Conservation (phyloP, 2,329 filamentous ascomycete genomes). For the Monosporascus sp. region DNA sequence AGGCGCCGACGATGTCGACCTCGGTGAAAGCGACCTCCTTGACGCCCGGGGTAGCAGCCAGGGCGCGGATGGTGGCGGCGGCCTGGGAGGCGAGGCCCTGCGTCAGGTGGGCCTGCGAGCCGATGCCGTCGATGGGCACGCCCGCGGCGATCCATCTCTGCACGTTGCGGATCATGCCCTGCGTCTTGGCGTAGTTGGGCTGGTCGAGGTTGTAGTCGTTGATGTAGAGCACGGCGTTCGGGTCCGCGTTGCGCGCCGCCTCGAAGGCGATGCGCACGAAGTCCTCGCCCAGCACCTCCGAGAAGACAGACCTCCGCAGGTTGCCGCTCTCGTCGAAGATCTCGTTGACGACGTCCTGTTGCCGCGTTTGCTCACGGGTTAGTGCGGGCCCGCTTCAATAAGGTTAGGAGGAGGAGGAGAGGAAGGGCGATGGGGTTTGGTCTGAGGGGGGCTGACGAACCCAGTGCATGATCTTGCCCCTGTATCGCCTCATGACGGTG, state of each 20-base stretch:
- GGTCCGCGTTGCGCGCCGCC: conserved; percentile 61
- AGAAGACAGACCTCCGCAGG: conserved; percentile 59
- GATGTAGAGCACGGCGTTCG: conserved; percentile 65
- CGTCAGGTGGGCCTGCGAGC: conserved; percentile 46
- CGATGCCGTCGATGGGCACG: conserved; percentile 55
- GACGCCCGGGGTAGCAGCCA: conserved; percentile 38
- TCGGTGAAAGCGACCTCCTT: conserved; percentile 54
- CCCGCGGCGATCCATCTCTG: conserved; percentile 58
- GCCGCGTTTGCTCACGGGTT: conserved; percentile 32
- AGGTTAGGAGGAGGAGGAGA: conserved; percentile 20
- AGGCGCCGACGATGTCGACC: conserved; percentile 57
- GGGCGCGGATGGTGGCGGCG: conserved; percentile 37
- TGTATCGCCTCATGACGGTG: conserved; percentile 52
- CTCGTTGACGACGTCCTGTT: conserved; percentile 57
- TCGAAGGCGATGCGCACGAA: conserved; percentile 67
- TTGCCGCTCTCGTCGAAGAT: conserved; percentile 57
- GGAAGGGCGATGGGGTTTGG: background rate
- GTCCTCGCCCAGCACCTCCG: conserved; percentile 61
- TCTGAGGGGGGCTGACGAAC: conserved; percentile 31
- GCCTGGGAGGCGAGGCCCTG: conserved; percentile 34
- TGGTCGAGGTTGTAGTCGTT: conserved; percentile 68
- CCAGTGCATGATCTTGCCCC: conserved; percentile 49
- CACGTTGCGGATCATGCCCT: conserved; percentile 49
- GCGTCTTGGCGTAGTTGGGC: conserved; percentile 52
- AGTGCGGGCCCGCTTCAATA: conserved; percentile 27